phyloP scores from a whole-genome alignment of 2,329 filamentous ascomycete species.

The Alternaria postmessia region DNA sequence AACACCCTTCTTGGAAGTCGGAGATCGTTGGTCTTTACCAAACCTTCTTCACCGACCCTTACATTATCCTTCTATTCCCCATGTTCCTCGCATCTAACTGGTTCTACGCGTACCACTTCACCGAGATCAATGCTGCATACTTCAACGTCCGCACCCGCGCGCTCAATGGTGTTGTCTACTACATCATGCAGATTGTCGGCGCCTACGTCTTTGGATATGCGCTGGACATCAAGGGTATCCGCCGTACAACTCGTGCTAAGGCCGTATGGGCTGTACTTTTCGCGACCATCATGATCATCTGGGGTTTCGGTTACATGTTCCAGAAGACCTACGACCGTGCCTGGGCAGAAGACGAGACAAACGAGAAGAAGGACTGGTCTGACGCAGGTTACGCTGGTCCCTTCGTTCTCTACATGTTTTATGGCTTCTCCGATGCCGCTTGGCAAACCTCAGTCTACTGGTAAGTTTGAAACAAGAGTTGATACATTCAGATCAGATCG shows the following conservation, averaged over 20 bases:
- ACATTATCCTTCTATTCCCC: slow-evolving; percentile 78
- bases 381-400: slow-evolving; percentile 74
- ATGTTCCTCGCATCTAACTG: slow-evolving; percentile 84
- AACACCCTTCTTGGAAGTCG: slow-evolving; percentile 85
- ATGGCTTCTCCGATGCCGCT: slow-evolving; percentile 85
- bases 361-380: slow-evolving; percentile 69
- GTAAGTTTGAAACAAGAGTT: slow-evolving; percentile 57
- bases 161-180: slow-evolving; percentile 84
- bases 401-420: slow-evolving; percentile 91
- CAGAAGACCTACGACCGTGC: slow-evolving; percentile 67
- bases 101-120: slow-evolving; percentile 84
- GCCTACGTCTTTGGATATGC: slow-evolving; percentile 75
- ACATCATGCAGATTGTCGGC: slow-evolving; percentile 78
- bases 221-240: slow-evolving; percentile 66
- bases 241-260: slow-evolving; percentile 74
- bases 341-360: slow-evolving; percentile 34
- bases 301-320: slow-evolving; percentile 84
- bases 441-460: slow-evolving; percentile 95
- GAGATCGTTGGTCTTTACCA: slow-evolving; percentile 80
- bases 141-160: slow-evolving; percentile 78
- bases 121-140: slow-evolving; percentile 72
- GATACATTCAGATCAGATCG: neutral
- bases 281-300: slow-evolving; percentile 76
- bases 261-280: slow-evolving; percentile 69
- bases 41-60: slow-evolving; percentile 74